Evolutionary conservation across 2,329 filamentous ascomycete species (phyloP).

Genomic region (Lachnellula subtilissima): DNA sequence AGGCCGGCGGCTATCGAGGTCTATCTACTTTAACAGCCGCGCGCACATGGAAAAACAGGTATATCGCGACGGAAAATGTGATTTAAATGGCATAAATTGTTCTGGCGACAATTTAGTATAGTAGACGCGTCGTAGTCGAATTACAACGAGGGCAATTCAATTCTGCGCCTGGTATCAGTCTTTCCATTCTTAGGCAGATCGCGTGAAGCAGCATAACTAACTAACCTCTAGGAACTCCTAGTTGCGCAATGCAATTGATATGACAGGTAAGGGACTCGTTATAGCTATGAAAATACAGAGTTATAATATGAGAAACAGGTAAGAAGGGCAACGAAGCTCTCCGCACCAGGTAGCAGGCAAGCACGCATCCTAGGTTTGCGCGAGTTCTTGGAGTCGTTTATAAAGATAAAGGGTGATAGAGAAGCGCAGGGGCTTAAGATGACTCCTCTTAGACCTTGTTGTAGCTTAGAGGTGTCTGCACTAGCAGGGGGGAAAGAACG

Average conservation of each 20-base stretch:
- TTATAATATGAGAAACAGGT: slow-evolving; percentile 6
- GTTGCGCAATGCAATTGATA: slow-evolving; percentile 2
- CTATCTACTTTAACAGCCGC: slow-evolving; percentile 6
- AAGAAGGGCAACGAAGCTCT: slow-evolving; percentile 1
- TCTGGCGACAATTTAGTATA: not conserved
- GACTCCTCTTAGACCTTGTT: slow-evolving; percentile 10
- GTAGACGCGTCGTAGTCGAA: slow-evolving; percentile 23
- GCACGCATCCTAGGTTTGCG: slow-evolving; percentile 4
- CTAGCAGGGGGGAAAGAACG: not conserved
- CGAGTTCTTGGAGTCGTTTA: not conserved
- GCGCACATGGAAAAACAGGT: not conserved
- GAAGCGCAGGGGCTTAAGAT: slow-evolving; percentile 1
- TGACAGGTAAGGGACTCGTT: slow-evolving; percentile 18
- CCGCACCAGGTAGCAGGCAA: not conserved
- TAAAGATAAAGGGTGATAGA: slow-evolving; percentile 1
- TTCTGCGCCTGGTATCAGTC: slow-evolving; percentile 13
- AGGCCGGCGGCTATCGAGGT: slow-evolving; percentile 20
- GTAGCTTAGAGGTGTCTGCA: not conserved
- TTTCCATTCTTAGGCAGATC: slow-evolving; percentile 2
- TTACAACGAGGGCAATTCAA: slow-evolving; percentile 16
- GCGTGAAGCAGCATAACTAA: slow-evolving; percentile 3
- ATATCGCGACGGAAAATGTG: slow-evolving; percentile 8
- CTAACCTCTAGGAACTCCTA: slow-evolving; percentile 1
- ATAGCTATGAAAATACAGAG: not conserved
- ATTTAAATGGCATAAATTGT: slow-evolving; percentile 6